phyloP scores from a whole-genome alignment of 208 protist genomes.

The Acanthamoeba lenticulata region DNA sequence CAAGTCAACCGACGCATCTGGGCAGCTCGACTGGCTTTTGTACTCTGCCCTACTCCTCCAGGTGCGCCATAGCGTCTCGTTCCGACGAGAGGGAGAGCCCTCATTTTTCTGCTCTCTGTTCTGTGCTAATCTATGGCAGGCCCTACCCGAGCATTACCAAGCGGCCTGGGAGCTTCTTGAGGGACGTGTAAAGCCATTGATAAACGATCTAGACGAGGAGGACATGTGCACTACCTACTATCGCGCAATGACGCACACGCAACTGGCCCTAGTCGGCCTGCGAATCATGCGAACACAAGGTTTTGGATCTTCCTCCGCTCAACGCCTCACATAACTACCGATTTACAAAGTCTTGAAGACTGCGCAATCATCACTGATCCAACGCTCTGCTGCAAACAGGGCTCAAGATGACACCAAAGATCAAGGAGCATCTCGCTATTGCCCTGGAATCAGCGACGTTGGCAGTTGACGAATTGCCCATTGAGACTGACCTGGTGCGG shows the following conservation, averaged over 20 bases:
- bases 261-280: background rate
- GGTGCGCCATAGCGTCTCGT: background rate
- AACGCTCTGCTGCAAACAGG: background rate
- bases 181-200: background rate
- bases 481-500: background rate
- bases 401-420: constrained; percentile 27
- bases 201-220: background rate
- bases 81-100: too few species aligned
- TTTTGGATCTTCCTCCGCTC: background rate
- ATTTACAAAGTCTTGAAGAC: too few species aligned
- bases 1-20: background rate
- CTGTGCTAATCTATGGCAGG: background rate
- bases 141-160: background rate
- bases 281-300: background rate
- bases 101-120: background rate
- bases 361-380: too few species aligned
- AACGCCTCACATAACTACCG: background rate
- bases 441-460: background rate
- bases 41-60: background rate
- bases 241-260: background rate
- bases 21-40: background rate
- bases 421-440: background rate
- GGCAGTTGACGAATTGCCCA: background rate
- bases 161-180: background rate
- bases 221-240: background rate